These are phyloP conservation scores for Ophiostoma himal-ulmi DNA, from an alignment of 2,329 filamentous ascomycete genomes.

Conservation along the genomic window DNA sequence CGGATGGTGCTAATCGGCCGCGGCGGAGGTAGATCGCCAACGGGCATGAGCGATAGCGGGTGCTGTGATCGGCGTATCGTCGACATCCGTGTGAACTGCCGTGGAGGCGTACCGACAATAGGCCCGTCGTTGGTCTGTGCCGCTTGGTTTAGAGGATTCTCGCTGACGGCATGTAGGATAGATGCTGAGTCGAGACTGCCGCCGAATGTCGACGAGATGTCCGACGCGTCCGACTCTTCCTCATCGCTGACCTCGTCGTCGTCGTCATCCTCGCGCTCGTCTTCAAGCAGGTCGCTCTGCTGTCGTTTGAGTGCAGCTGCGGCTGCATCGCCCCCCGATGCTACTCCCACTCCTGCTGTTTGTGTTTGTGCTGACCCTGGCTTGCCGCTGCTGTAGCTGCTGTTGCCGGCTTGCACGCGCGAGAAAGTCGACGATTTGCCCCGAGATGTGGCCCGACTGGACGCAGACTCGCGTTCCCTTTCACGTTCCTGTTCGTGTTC, in stretches of 20 bases:
- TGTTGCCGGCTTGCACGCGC: constrained; percentile 14
- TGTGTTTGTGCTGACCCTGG: neutral
- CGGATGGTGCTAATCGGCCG: constrained; percentile 59
- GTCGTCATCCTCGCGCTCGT: constrained; percentile 37
- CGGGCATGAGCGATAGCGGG: constrained; percentile 48
- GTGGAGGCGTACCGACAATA: constrained; percentile 55
- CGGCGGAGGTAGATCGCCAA: constrained; percentile 65
- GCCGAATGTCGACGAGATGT: constrained; percentile 59
- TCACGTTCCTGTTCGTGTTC: constrained; percentile 39
- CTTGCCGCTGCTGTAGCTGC: constrained; percentile 14
- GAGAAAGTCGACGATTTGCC: constrained; percentile 10
- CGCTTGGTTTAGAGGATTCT: constrained; percentile 47
- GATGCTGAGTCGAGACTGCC: constrained; percentile 66
- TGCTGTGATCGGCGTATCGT: constrained; percentile 58
- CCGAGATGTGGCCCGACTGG: constrained; percentile 7
- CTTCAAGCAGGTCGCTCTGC: constrained; percentile 47
- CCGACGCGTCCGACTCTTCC: constrained; percentile 54
- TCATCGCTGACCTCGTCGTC: constrained; percentile 32
- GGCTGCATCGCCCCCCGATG: neutral
- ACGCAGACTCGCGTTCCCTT: constrained; percentile 48
- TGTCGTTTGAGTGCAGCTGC: constrained; percentile 34
- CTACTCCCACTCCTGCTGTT: neutral
- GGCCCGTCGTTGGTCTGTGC: constrained; percentile 44
- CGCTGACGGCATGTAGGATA: constrained; percentile 55
- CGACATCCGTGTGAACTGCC: constrained; percentile 55